Conservation (phyloP, 495 filamentous ascomycete genomes). For the Thermothielavioides terrestris region DNA sequence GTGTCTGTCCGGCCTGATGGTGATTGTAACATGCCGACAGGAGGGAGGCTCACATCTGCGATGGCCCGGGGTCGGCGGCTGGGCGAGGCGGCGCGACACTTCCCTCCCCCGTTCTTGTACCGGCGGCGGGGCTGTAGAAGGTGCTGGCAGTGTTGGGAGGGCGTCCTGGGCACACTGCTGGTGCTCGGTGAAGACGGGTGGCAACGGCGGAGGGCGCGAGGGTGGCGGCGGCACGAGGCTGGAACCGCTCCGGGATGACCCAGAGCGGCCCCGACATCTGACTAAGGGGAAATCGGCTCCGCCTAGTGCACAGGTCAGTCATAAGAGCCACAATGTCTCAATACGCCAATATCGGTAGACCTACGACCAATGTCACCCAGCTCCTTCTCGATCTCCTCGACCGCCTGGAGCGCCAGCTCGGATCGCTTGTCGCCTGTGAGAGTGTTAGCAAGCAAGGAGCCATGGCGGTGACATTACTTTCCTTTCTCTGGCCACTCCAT, state of each 20-base stretch:
- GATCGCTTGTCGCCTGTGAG: background rate
- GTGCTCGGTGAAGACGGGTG: background rate
- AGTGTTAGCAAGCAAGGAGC: background rate
- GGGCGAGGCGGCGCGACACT: background rate
- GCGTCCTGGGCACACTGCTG: background rate
- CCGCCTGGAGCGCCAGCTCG: background rate
- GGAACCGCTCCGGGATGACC: background rate
- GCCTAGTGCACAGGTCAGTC: background rate
- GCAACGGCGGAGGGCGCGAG: background rate
- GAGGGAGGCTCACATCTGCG: too few relatives aligned
- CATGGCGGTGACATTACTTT: too few relatives aligned
- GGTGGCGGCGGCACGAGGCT: background rate
- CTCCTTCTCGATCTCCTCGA: conserved; percentile 9
- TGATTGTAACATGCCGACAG: background rate
- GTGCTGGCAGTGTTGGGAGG: background rate
- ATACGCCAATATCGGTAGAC: too few relatives aligned
- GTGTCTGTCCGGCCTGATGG: background rate
- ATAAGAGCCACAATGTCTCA: too few relatives aligned
- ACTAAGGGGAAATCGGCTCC: conserved; percentile 4
- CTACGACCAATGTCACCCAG: conserved; percentile 13
- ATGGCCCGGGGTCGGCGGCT: too few relatives aligned
- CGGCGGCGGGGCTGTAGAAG: background rate
- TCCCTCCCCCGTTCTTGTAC: too few relatives aligned
- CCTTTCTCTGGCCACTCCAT: too few relatives aligned
- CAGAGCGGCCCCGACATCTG: background rate